Base-by-base conservation (phyloP, 2,329 filamentous ascomycete species). In the Fulvia fulva region DNA sequence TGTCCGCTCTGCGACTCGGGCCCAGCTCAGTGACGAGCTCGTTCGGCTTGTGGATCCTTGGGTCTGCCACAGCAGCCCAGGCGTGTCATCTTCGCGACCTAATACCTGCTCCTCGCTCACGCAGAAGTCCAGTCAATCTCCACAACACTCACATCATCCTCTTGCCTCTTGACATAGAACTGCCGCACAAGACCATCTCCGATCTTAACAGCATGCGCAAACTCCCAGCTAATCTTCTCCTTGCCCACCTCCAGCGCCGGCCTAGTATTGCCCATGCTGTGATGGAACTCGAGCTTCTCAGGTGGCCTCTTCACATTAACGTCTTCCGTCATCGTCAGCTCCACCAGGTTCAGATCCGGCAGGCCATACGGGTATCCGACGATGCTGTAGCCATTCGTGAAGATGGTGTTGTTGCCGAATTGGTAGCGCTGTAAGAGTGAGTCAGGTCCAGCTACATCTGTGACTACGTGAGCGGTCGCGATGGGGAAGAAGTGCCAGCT, bases 361-460 rank as follows among this genome's bases (percentile, higher is more conserved):
- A 68, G 32, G 28, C 67, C 67, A 30, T 60, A 55, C 3, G 66
- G 66, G 56, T 69, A 69, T 14, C 62, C 41, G 11, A 60, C 64
- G 21, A 67, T 66, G 25, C 64, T 67, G 58, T 63, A 68, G 22
- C 63, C 67, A 50, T 69, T 69, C 1, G 66, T 69, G 28, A 69
- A 56, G 30, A 68, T 61, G 4, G 63, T 60, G 34, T 63, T 60
- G 50, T 65, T 65, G 21, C 59, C 60, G 37, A 67, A 68, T 8
- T 50, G 55, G 47, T 67, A 69, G 30, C 67, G 63, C 43, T 68
- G 66, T 28, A 69, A 53, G 32, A 67, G 63, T n/a, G 62, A 55
- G 53, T 68, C 66, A 30, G 63, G 62, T 3, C 67, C 67, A 2
- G 65, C 61, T 2, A 69, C 58, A 44, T 67, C 65, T 3, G 67